Evolutionary conservation across 2,329 filamentous ascomycete genomes (phyloP), one percentile per base, ranked within the genome.

Genomic region (Colletotrichum sp.): DNA sequence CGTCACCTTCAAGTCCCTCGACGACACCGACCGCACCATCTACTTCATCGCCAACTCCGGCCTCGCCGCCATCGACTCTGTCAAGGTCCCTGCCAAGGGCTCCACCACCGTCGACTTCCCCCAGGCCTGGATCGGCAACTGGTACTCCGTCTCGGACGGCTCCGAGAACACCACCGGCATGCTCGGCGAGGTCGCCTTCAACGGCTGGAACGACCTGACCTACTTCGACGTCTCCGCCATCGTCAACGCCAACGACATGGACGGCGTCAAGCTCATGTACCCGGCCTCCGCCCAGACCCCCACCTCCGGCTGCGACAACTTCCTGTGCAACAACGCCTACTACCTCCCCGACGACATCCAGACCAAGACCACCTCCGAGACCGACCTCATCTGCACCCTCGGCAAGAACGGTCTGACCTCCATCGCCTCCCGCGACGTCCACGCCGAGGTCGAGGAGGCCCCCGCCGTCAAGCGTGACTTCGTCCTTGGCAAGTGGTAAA

Each of bases 161-260:
- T 75, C 81, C 3, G 62, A 80, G 13, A 83, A 87, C 78, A 79
- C 80, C 57, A 82, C 86, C 7, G 90, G 90, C 79, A 91, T 90
- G 88, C 86, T 90, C 72, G 88, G 88, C 70, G 88, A 90, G 85
- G 85, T 89, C 71, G 83, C 84, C 78, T 90, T 89, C 80, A 84
- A 87, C 69, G 89, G 87, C 80, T 90, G 83, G 83, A 80, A 82
- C 69, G 89, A 84, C 78, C 77, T 85, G 75, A 90, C 88, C 73
- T 92, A 88, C 87, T 92, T 90, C 74, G 90, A 92, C 78, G 89
- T 92, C 77, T 91, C 89, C 13, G 90, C 90, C 81, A 92, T 92
- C 78, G 88, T 91, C 79, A 84, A 89, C 82, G 83, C 89, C 67
- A 80, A 80, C 52, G 90, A 91, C 82, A 79, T 83, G 78, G 73